phyloP scores from a whole-genome alignment of 306 rosid species.

The Acacia melanoxylon region DNA sequence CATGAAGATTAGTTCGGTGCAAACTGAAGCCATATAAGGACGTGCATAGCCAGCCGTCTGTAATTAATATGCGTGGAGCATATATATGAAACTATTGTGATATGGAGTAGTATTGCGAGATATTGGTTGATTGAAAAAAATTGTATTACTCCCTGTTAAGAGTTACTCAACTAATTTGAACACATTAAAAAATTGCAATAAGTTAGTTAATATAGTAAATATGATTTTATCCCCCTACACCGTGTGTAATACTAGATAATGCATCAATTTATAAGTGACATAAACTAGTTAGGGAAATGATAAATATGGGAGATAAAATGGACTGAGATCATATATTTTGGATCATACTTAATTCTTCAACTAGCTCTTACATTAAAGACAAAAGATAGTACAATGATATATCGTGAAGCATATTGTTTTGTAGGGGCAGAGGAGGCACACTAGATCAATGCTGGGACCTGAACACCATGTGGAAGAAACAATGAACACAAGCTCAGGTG shows the following conservation, averaged over 20 bases:
- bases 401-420: slow-evolving; percentile 33
- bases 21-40: background rate
- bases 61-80: background rate
- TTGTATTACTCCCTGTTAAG: background rate
- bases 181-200: too few species aligned
- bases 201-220: too few species aligned
- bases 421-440: slow-evolving; percentile 42
- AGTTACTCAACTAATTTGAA: too few species aligned
- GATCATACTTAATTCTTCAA: too few species aligned
- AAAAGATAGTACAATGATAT: background rate
- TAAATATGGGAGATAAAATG: too few species aligned
- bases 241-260: too few species aligned
- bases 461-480: slow-evolving; percentile 42
- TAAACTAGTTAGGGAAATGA: too few species aligned
- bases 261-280: too few species aligned
- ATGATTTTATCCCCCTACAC: too few species aligned
- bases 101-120: background rate
- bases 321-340: too few species aligned
- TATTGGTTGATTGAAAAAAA: slow-evolving; percentile 1
- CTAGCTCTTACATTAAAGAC: too few species aligned
- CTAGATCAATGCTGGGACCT: slow-evolving; percentile 45
- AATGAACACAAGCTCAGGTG: slow-evolving; percentile 37
- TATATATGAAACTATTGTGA: background rate
- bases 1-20: background rate
- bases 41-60: background rate